Evolutionary conservation across 805 yeast species (phyloP).

Genomic region (Ascoidea rubescens): DNA sequence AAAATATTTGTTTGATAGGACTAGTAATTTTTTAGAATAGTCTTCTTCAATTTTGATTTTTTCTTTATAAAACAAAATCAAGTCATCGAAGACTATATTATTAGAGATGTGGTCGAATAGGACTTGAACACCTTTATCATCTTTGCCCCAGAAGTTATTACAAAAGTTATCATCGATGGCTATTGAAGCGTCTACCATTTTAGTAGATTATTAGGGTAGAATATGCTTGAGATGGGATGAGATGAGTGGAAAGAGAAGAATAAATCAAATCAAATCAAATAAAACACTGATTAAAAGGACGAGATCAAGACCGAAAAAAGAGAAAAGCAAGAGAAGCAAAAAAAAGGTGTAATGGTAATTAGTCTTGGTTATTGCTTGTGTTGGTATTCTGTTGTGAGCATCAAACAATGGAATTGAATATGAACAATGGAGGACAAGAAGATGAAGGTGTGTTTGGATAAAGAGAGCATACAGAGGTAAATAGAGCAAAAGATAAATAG

Average conservation of each 20-base stretch:
- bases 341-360: too few relatives aligned
- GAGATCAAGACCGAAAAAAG: too few relatives aligned
- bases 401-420: too few relatives aligned
- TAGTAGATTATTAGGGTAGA: background rate
- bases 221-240: background rate
- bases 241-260: background rate
- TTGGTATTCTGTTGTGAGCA: too few relatives aligned
- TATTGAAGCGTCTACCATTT: background rate
- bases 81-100: background rate
- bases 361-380: too few relatives aligned
- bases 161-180: background rate
- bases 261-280: too few relatives aligned
- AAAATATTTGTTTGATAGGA: background rate
- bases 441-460: too few relatives aligned
- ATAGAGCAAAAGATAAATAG: too few relatives aligned
- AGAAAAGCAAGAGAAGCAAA: too few relatives aligned
- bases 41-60: background rate
- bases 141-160: background rate
- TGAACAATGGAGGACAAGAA: too few relatives aligned
- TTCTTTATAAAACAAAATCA: background rate
- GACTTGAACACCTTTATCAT: background rate
- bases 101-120: background rate
- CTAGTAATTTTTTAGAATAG: background rate
- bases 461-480: too few relatives aligned
- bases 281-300: too few relatives aligned